These are phyloP conservation scores for Malus asiatica DNA, from an alignment of 306 rosid species.

Conservation along the genomic window DNA sequence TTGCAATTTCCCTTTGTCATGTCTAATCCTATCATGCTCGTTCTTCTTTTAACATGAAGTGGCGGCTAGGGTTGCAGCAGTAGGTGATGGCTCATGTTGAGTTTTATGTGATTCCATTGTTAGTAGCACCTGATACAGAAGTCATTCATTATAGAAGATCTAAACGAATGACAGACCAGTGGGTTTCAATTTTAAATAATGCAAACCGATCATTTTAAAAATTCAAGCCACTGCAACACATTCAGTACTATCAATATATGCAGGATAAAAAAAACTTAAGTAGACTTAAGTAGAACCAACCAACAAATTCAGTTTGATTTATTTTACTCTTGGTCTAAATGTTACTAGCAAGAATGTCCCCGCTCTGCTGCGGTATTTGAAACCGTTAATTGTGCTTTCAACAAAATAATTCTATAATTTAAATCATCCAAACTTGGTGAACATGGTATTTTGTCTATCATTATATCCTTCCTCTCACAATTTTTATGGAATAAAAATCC, in stretches of 20 bases:
- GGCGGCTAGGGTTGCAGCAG: slow-evolving; percentile 23
- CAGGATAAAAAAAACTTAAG: background rate
- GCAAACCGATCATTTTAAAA: background rate
- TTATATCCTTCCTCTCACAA: too few species aligned
- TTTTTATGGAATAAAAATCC: too few species aligned
- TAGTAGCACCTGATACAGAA: background rate
- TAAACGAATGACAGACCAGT: background rate
- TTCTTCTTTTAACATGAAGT: slow-evolving; percentile 78
- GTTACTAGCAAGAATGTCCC: too few species aligned
- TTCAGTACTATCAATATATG: background rate
- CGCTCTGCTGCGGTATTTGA: too few species aligned
- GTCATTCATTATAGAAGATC: background rate
- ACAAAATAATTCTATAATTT: too few species aligned
- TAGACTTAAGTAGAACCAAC: background rate
- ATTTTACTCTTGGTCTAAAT: too few species aligned
- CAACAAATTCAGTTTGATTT: too few species aligned
- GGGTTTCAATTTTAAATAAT: background rate
- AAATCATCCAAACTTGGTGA: too few species aligned
- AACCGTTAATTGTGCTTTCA: too few species aligned
- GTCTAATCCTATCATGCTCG: too few species aligned
- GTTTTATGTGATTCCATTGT: slow-evolving; percentile 50
- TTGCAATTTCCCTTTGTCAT: too few species aligned
- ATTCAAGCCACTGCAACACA: background rate
- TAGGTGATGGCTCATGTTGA: slow-evolving; percentile 32
- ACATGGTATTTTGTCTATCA: too few species aligned